Evolutionary conservation across 345 rosid species (phyloP), one percentile per base, ranked within the genome.

Genomic region (Reutealis trisperma): DNA sequence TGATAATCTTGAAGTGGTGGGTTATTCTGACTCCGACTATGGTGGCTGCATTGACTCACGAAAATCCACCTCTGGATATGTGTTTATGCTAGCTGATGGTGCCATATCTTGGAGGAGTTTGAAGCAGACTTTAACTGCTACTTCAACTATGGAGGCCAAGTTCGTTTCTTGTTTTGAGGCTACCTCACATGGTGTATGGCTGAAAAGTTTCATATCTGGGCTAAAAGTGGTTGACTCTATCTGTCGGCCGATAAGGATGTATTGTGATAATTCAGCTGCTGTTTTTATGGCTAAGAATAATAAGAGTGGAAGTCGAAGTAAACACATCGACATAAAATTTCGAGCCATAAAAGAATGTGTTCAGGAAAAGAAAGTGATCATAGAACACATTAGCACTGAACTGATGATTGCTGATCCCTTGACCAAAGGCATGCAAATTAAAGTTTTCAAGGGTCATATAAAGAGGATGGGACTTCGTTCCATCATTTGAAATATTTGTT

Each of bases 361-460:
- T n/a, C 44, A 51, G 16, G 37, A 69, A 6, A 49, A 13, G 2
- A 69, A 69, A 49, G 57, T 69, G 72, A 57, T 69, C 58, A 69
- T 69, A 1, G 59, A 69, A 7, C 72, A 69, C 32, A 47, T 51
- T 25, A 51, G 25, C 13, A 49, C 42, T 51, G 6, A 70, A 30
- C 6, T 70, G 13, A 70, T 70, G 61, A 70, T 70, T 5, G 52
- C 0, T 0, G 66, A 37, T 72, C 67, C n/a, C 59, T 57, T 72
- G 22, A 72, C 37, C 6, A 27, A 71, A 18, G 15, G 22, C 63
- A 70, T 52, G 63, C 47, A n/a, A 71, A 22, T 1, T 22, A 24
- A 6, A 6, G 18, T 52, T 13, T 71, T 71, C 16, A 71, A 71
- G 30, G 45, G 32, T 19, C 61, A 18, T 71, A 14, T 54, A 55